Base-by-base conservation (phyloP, 257 asterid species). In the Nicotiana knightiana region DNA sequence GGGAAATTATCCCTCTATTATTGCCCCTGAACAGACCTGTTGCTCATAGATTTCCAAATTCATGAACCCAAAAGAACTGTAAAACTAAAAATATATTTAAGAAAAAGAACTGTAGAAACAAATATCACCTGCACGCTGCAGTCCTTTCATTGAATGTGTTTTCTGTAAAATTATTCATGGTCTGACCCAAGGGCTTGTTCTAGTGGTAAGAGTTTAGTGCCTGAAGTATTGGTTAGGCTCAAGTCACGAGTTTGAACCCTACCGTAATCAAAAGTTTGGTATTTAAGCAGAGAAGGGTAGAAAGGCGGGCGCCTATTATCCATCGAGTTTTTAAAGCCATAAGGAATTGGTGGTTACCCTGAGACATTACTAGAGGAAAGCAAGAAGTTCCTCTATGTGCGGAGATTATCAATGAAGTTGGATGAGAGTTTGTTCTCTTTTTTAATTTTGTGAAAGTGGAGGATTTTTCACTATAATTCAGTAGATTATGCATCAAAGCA, bases 1-100 rank as follows among this genome's bases (percentile, higher is more conserved):
- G 58, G 1, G 4, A 68, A 64, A 70, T 70, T 43, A 70, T 70
- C 78, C 12, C 58, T 43, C 58, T 18, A 43, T 70, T 39, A 43
- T 70, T 43, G 6, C 78, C 37, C 21, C 37, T 21, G 78, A 5
- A 16, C 0, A 39, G n/a, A 21, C 13, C 58, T 21, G 77, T 10
- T 70, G 35, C 77, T 43, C 78, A 70, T 26, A 70, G 59, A 43
- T 32, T 70, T 70, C 51, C 51, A 32, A 51, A 15, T 66, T 66
- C 51, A 7, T 43, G 59, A 43, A 9, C 78, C 78, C 78, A 43
- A 43, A 43, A 70, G 18, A 70, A 3, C 2, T 43, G 9, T 18
- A n/a, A 8, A 5, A 70, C 5, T 0, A 35, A 11, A 70, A 21
- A 21, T 1, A 37, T 0, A 2, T 9, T 9, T 35, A 0, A 0